phyloP scores from a whole-genome alignment of 805 yeast genomes.

The Metschnikowia proteae region DNA sequence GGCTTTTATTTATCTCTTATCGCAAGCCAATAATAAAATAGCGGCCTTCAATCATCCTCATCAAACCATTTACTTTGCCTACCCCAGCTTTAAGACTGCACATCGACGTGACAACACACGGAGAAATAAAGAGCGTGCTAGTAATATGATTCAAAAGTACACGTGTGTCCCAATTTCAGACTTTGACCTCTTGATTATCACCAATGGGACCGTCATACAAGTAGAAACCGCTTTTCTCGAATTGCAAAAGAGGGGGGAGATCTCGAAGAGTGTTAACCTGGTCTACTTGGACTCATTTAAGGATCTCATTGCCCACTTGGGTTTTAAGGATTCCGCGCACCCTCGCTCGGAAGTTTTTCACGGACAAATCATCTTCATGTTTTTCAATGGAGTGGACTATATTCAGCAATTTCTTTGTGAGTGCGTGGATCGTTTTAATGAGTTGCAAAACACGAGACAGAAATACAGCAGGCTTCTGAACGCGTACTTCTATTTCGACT shows the following conservation, averaged over 20 bases:
- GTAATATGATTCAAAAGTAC: constrained; percentile 32
- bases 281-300: constrained; percentile 26
- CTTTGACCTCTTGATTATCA: constrained; percentile 32
- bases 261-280: constrained; percentile 21
- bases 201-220: constrained; percentile 33
- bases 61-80: not conserved
- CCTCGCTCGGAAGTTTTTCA: constrained; percentile 13
- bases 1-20: constrained; percentile 3
- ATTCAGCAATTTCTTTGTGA: constrained; percentile 30
- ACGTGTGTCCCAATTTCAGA: constrained; percentile 31
- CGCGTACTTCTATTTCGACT: constrained; percentile 34
- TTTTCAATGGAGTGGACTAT: constrained; percentile 32
- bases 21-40: constrained; percentile 7
- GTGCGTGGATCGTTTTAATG: constrained; percentile 24
- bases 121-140: not conserved
- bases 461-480: constrained; percentile 20
- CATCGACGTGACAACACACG: not conserved
- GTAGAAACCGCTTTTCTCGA: constrained; percentile 26
- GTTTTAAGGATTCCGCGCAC: not conserved
- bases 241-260: constrained; percentile 21
- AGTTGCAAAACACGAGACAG: constrained; percentile 6
- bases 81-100: not conserved
- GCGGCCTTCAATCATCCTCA: not conserved
- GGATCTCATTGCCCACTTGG: constrained; percentile 19
- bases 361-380: constrained; percentile 36